Evolutionary conservation across 2,329 filamentous ascomycete species (phyloP).

Genomic region (Neocatenulostroma microsporum): DNA sequence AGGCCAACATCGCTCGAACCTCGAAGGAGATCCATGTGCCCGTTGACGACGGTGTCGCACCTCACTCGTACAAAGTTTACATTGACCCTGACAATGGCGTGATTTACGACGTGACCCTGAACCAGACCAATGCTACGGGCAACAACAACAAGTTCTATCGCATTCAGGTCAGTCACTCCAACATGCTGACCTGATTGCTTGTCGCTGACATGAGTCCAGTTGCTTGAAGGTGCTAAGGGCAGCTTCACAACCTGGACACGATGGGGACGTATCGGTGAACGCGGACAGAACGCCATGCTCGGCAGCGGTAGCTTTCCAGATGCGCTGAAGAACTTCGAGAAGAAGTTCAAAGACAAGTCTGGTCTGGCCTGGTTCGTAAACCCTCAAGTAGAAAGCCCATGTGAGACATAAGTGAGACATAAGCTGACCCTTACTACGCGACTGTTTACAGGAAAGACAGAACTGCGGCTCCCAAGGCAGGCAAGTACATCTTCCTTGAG

Average conservation of each 20-base stretch:
- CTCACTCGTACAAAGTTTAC: conserved; percentile 46
- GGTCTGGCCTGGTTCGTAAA: conserved; percentile 46
- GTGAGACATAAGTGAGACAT: no score
- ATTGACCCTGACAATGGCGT: conserved; percentile 53
- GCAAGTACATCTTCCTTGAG: conserved; percentile 74
- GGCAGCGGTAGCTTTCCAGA: conserved; percentile 31
- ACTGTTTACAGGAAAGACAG: no score
- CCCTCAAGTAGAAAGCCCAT: no score
- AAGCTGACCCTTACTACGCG: no score
- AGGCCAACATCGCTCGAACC: conserved; percentile 7
- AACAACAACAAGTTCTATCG: conserved; percentile 84
- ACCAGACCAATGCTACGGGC: conserved; percentile 61
- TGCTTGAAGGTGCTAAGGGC: conserved; percentile 37
- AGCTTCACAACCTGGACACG: conserved; percentile 48
- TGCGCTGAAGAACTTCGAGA: conserved; percentile 42
- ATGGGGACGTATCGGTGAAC: conserved; percentile 67
- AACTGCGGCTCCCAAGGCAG: conserved; percentile 47
- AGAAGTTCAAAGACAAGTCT: conserved; percentile 52
- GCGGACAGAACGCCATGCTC: conserved; percentile 39
- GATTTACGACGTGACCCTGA: conserved; percentile 72
- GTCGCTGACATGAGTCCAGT: no score
- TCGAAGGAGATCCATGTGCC: conserved; percentile 34
- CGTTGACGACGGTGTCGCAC: conserved; percentile 40
- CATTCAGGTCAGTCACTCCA: conserved; percentile 56
- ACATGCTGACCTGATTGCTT: conserved; percentile 6